A percentile compares a stretch with the other conserved stretches of the same genome.
These are phyloP conservation scores for Trichomonascaceae sp. DNA, from an alignment of 1,139 yeast species.

Conservation along the genomic window DNA sequence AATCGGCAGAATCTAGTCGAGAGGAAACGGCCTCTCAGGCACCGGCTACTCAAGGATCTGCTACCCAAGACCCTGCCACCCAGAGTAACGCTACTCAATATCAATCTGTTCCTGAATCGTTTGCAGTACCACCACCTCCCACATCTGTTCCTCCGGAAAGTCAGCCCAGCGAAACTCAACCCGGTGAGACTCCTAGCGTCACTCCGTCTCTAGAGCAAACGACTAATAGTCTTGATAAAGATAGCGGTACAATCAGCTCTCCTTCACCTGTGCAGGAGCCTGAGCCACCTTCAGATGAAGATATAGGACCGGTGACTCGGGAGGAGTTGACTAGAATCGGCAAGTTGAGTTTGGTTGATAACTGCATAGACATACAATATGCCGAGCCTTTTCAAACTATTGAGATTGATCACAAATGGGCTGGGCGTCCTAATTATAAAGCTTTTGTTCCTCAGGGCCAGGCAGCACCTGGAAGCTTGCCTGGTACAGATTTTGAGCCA, in stretches of 20 bases:
- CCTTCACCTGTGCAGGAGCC: not conserved
- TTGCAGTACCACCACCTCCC: not conserved
- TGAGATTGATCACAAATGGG: slow-evolving; percentile 6
- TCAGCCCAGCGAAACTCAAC: not conserved
- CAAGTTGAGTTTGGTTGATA: slow-evolving; percentile 3
- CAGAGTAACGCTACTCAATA: not conserved
- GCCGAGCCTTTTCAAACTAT: not conserved
- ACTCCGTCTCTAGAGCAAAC: not conserved
- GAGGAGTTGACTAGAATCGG: slow-evolving; percentile 1
- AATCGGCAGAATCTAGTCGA: not conserved
- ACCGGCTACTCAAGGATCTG: slow-evolving; percentile 8
- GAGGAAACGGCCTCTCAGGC: slow-evolving; percentile 1
- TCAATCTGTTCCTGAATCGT: no score
- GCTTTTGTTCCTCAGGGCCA: slow-evolving; percentile 3
- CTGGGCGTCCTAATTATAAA: slow-evolving; percentile 11
- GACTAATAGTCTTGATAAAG: not conserved
- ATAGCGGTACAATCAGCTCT: not conserved
- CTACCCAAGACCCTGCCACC: slow-evolving; percentile 6
- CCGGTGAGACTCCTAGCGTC: not conserved
- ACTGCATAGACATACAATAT: not conserved
- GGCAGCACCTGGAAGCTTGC: not conserved
- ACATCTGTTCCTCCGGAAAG: not conserved
- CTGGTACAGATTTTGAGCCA: not conserved
- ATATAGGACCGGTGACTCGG: not conserved
- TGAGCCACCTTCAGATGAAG: not conserved